Evolutionary conservation across 805 yeast species (phyloP), one percentile per base, ranked within the genome.

Genomic region (Zygoascus ofunaensis): DNA sequence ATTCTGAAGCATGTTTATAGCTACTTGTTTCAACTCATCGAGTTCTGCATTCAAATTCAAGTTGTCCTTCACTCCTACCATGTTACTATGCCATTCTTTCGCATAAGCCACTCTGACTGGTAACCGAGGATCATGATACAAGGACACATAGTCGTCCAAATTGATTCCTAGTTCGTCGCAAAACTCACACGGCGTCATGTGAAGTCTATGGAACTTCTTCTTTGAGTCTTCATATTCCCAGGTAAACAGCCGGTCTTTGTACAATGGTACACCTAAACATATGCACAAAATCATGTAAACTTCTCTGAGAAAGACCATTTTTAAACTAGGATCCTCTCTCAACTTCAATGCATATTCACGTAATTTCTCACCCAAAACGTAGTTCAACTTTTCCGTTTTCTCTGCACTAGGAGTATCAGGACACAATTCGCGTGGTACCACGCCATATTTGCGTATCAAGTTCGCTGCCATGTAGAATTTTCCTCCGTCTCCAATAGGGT

Each of bases 401-500:
- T 83, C 73, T 15, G 82, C 68, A 34, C 77, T 74, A 43, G 64
- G 68, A 44, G 77, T 70, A 60, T 86, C 95, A 8, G 90, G 89
- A 64, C 73, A 87, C 17, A 76, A 60, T 50, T 73, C 75, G 56
- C 79, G 71, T 32, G 95, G 95, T 43, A 86, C 83, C 43, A 82
- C 58, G 23, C 95, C 95, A 55, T 86, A 87, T 63, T 86, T 87
- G 50, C 78, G 76, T 41, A 85, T 74, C 46, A 87, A 60, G 62
- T 85, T 83, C 41, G 80, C 70, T 59, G 84, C 76, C 92, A 86
- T 82, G 51, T 82, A 80, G 72, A 83, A 85, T 63, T 86, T 94
- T 42, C 95, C 95, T 53, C 95, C 95, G 58, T 87, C 95, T 46
- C 73, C 61, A 36, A 79, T 77, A 20, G 95, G 94, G 43, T 75